phyloP scores from a whole-genome alignment of 163 green algal genomes.

The Chlorella variabilis region DNA sequence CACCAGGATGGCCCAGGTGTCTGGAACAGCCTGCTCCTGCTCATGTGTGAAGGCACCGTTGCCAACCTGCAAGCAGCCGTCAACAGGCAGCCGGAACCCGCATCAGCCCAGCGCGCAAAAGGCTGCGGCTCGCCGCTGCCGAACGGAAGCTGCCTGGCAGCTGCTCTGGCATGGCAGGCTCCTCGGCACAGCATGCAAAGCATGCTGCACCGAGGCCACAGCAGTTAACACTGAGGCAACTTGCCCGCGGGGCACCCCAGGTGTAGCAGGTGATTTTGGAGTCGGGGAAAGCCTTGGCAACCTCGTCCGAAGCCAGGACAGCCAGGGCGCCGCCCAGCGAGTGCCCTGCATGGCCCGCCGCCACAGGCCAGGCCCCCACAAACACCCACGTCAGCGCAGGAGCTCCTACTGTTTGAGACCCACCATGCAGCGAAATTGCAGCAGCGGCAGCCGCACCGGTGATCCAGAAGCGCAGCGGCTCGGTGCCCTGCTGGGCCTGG shows the following conservation, averaged over 20 bases:
- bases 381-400: not conserved
- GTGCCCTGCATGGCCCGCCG: constrained; percentile 59
- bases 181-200: not conserved
- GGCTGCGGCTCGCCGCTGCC: no score
- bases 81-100: not conserved
- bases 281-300: constrained; percentile 11
- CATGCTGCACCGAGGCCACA: not conserved
- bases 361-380: no score
- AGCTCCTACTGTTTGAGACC: not conserved
- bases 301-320: constrained; percentile 45
- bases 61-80: not conserved
- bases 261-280: constrained; percentile 34
- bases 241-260: constrained; percentile 57
- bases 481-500: not conserved
- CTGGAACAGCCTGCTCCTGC: constrained; percentile 60
- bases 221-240: no score
- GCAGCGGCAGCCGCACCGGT: not conserved
- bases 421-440: not conserved
- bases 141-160: not conserved
- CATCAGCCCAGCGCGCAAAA: no score
- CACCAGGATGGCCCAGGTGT: constrained; percentile 67
- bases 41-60: constrained; percentile 22
- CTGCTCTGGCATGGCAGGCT: no score
- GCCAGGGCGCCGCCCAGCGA: constrained; percentile 52
- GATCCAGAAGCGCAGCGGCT: constrained; percentile 24